phyloP scores from a whole-genome alignment of 495 filamentous ascomycete genomes.

The Lichina pygmaea region DNA sequence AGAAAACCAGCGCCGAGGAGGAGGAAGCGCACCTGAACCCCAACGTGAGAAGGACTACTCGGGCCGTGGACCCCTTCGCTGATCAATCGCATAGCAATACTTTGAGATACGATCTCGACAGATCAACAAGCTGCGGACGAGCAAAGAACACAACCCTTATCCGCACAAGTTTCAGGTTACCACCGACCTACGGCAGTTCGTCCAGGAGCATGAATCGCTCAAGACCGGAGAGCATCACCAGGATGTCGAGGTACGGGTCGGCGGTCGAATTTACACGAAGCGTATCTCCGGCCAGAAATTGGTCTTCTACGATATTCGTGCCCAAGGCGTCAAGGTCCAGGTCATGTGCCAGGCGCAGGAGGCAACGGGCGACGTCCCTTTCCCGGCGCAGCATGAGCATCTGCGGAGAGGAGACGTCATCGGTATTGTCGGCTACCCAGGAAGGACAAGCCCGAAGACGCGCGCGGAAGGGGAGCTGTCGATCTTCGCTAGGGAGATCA shows the following conservation, averaged over 20 bases:
- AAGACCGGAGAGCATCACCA: conserved; percentile 63
- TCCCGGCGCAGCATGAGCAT: conserved; percentile 70
- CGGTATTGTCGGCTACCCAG: conserved; percentile 68
- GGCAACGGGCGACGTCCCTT: conserved; percentile 29
- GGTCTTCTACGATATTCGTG: conserved; percentile 78
- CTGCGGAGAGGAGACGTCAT: conserved; percentile 80
- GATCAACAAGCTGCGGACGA: conserved; percentile 63
- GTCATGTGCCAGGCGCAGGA: conserved; percentile 72
- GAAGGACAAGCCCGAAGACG: conserved; percentile 73
- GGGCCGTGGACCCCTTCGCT: no score
- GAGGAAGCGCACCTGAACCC: conserved; percentile 62
- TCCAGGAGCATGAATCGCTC: conserved; percentile 44
- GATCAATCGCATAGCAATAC: conserved; percentile 41
- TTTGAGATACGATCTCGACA: conserved; percentile 77
- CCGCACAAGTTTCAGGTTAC: conserved; percentile 91
- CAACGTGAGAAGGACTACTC: conserved; percentile 30
- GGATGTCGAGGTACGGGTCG: conserved; percentile 44
- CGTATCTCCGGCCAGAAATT: conserved; percentile 61
- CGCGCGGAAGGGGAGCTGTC: conserved; percentile 69
- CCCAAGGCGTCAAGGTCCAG: conserved; percentile 64
- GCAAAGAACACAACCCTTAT: conserved; percentile 65
- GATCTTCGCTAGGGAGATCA: conserved; percentile 69
- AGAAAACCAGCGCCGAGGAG: conserved; percentile 40
- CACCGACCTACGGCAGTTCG: conserved; percentile 49
- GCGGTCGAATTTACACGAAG: conserved; percentile 71